Conservation (phyloP, 1,284 basidiomycete genomes). For the Cutaneotrichosporon cavernicola region DNA sequence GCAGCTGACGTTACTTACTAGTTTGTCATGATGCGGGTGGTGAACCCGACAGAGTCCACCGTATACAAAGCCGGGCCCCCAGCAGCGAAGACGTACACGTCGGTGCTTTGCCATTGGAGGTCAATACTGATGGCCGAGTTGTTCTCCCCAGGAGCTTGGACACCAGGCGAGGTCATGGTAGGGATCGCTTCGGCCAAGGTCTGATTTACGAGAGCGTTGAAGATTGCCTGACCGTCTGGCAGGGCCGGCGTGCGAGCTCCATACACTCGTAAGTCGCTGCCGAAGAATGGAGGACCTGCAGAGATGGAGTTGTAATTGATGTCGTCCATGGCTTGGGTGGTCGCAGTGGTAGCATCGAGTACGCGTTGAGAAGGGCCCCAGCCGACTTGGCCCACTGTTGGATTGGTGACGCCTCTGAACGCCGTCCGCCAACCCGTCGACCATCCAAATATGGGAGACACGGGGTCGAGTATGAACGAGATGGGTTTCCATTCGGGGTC, state of each 20-base stretch:
- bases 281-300: background rate
- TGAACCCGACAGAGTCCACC: background rate
- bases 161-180: too few species aligned
- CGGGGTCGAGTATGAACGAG: background rate
- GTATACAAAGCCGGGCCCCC: background rate
- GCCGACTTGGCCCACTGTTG: background rate
- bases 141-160: background rate
- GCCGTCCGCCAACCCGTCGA: background rate
- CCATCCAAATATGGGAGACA: background rate
- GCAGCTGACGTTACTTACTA: background rate
- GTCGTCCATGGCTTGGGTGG: background rate
- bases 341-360: background rate
- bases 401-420: background rate
- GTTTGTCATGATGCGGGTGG: background rate
- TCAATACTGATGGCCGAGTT: background rate
- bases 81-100: background rate
- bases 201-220: background rate
- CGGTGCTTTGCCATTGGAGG: background rate
- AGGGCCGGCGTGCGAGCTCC: background rate
- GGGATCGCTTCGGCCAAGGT: background rate
- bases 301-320: background rate
- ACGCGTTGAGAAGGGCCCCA: slow-evolving; percentile 5
- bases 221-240: background rate
- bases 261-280: background rate
- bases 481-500: background rate